Evolutionary conservation across 257 asterid species (phyloP).

Genomic region (Eustoma russellianum): DNA sequence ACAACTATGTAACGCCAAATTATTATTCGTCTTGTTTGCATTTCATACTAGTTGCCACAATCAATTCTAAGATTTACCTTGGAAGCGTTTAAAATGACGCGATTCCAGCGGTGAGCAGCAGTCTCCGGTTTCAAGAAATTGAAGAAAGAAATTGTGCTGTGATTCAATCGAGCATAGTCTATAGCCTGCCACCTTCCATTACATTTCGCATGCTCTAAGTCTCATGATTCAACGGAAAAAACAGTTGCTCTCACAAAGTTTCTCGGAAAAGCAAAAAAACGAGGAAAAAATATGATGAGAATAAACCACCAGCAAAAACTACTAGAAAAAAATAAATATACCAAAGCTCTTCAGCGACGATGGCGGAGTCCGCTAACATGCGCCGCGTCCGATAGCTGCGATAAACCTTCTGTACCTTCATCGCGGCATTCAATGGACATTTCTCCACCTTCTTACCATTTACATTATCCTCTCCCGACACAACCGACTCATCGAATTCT

Average conservation of each 20-base stretch:
- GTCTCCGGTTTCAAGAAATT: slow-evolving; percentile 73
- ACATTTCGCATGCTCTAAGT: slow-evolving; percentile 6
- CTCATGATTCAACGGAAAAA: background rate
- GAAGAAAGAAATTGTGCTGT: slow-evolving; percentile 79
- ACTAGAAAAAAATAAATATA: slow-evolving; percentile 8
- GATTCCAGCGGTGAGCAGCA: slow-evolving; percentile 78
- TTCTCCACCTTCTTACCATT: slow-evolving; percentile 11
- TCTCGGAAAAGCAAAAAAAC: no score
- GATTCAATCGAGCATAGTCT: slow-evolving; percentile 76
- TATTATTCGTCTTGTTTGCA: background rate
- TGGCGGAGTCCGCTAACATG: slow-evolving; percentile 95
- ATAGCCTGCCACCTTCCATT: slow-evolving; percentile 75
- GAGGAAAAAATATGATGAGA: no score
- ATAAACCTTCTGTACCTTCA: slow-evolving; percentile 79
- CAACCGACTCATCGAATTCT: slow-evolving; percentile 13
- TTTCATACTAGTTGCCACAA: background rate
- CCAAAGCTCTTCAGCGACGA: slow-evolving; percentile 93
- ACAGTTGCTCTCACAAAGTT: no score
- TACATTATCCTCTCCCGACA: slow-evolving; percentile 10
- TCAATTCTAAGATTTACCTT: slow-evolving; percentile 30
- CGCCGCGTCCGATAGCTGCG: slow-evolving; percentile 90
- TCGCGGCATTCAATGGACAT: slow-evolving; percentile 48
- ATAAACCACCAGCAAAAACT: background rate
- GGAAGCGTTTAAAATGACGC: slow-evolving; percentile 63
- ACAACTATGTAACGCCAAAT: background rate